Conservation (phyloP, 306 rosid species). For the Lathyrus sativus region DNA sequence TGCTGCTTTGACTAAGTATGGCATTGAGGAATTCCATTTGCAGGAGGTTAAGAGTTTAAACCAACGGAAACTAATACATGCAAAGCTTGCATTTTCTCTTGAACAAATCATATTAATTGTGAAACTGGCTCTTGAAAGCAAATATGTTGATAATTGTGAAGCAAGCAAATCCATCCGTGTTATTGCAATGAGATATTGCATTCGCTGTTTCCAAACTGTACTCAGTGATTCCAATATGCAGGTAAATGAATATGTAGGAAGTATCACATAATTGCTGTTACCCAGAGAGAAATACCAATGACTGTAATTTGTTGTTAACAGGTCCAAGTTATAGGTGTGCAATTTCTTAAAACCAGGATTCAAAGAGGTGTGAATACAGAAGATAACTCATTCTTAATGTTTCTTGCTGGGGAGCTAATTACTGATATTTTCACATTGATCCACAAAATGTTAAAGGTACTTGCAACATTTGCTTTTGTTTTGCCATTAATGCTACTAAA, state of each 20-base stretch:
- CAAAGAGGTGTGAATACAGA: constrained; percentile 60
- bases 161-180: constrained; percentile 44
- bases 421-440: constrained; percentile 60
- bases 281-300: constrained; percentile 36
- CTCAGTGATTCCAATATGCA: constrained; percentile 68
- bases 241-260: constrained; percentile 53
- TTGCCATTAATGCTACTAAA: constrained; percentile 15
- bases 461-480: constrained; percentile 23
- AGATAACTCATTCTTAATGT: constrained; percentile 59
- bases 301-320: constrained; percentile 48
- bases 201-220: constrained; percentile 60
- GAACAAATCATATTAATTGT: constrained; percentile 73
- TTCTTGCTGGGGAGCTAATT: constrained; percentile 76
- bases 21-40: constrained; percentile 68
- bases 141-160: constrained; percentile 45
- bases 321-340: constrained; percentile 82
- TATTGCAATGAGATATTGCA: constrained; percentile 56
- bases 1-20: constrained; percentile 60
- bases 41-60: constrained; percentile 55
- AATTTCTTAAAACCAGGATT: constrained; percentile 69
- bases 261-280: constrained; percentile 29
- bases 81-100: constrained; percentile 79
- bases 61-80: constrained; percentile 53
- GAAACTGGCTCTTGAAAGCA: constrained; percentile 59
- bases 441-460: constrained; percentile 67